Percentiles rank a stretch among this genome's conserved stretches.
phyloP scores from a whole-genome alignment of 192 early-diverging fungal genomes.

The Entomortierella lignicola region DNA sequence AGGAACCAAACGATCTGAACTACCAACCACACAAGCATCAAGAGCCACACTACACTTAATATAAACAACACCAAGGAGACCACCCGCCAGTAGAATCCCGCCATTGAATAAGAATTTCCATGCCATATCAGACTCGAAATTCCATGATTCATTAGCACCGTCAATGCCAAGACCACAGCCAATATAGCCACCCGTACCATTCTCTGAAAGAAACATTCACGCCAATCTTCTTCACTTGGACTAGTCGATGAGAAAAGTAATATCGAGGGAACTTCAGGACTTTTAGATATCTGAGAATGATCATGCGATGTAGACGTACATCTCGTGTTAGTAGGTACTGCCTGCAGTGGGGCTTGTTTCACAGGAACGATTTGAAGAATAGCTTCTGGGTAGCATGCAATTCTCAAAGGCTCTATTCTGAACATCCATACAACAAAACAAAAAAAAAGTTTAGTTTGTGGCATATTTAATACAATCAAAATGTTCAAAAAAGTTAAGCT shows the following conservation, averaged over 20 bases:
- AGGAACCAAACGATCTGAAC: conserved; percentile 33
- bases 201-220: conserved; percentile 22
- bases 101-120: conserved; percentile 1
- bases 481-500: neutral
- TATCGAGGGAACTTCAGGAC: neutral
- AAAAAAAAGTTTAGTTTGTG: no score
- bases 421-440: no score
- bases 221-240: conserved; percentile 25
- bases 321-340: neutral
- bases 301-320: neutral
- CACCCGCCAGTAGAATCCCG: conserved; percentile 14
- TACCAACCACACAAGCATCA: conserved; percentile 15
- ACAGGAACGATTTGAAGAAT: conserved; percentile 22
- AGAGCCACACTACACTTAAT: conserved; percentile 19
- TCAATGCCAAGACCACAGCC: neutral
- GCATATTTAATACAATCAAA: no score
- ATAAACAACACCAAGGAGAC: conserved; percentile 16
- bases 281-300: neutral
- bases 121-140: conserved; percentile 9
- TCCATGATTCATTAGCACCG: conserved; percentile 4
- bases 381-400: conserved; percentile 10
- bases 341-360: neutral
- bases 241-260: neutral
- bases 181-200: conserved; percentile 19
- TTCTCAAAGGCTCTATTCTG: conserved; percentile 29